Conservation (phyloP, 768 basidiomycete species). For the Neoboletus subvelutipes region DNA sequence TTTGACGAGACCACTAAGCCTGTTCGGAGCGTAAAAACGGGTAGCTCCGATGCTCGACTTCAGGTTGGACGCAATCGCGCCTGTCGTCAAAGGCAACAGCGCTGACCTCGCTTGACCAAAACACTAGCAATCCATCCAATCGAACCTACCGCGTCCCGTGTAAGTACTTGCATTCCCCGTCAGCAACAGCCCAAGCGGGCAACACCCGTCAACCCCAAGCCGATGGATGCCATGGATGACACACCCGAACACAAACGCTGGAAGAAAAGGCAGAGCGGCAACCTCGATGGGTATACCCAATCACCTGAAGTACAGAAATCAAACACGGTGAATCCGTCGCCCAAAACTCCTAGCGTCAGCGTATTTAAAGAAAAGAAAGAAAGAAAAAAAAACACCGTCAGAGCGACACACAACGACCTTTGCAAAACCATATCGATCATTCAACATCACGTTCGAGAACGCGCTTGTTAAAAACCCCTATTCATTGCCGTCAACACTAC, state of each 20-base stretch:
- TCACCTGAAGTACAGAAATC: conserved; percentile 25
- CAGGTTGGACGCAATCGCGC: too few relatives aligned
- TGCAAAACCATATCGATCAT: conserved; percentile 35
- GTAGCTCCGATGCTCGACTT: too few relatives aligned
- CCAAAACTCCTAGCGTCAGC: background rate
- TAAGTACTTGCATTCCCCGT: conserved; percentile 33
- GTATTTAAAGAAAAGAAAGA: too few relatives aligned
- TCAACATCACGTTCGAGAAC: conserved; percentile 29
- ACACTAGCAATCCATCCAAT: conserved; percentile 58
- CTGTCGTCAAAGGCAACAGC: too few relatives aligned
- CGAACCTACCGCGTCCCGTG: conserved; percentile 35
- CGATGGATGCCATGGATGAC: conserved; percentile 38
- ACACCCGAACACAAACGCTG: conserved; percentile 43
- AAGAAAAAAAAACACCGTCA: background rate
- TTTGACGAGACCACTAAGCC: too few relatives aligned
- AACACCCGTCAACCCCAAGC: conserved; percentile 46
- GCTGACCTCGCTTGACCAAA: too few relatives aligned
- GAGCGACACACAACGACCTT: conserved; percentile 21
- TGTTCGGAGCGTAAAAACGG: too few relatives aligned
- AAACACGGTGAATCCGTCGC: background rate
- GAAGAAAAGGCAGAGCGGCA: conserved; percentile 43
- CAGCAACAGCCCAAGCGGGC: conserved; percentile 68
- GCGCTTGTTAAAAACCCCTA: conserved; percentile 36
- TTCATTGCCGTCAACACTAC: background rate
- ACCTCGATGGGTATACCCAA: conserved; percentile 37